These are phyloP conservation scores for Lyophyllum shimeji DNA, from an alignment of 768 basidiomycete species.

Conservation along the genomic window DNA sequence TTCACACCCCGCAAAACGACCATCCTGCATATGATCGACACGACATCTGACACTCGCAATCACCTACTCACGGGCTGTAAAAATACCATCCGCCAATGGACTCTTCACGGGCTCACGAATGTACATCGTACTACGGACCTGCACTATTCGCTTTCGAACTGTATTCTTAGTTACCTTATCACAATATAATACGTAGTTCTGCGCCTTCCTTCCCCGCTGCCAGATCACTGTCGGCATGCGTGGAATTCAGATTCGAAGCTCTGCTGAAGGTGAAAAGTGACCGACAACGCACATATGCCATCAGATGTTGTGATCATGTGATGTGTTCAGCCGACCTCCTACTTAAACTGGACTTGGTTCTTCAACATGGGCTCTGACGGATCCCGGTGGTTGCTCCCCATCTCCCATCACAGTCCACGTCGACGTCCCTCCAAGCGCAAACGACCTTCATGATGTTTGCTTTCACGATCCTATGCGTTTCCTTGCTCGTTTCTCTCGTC, in stretches of 20 bases:
- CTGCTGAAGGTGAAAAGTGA: constrained; percentile 2
- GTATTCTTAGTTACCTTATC: constrained; percentile 16
- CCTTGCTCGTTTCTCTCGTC: constrained; percentile 27
- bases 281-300: not conserved
- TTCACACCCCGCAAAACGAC: constrained; percentile 7
- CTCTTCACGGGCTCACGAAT: constrained; percentile 9
- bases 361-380: constrained; percentile 10
- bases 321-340: constrained; percentile 13
- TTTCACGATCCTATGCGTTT: constrained; percentile 28
- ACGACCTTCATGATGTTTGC: constrained; percentile 26
- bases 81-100: constrained; percentile 2
- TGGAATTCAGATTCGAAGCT: constrained; percentile 8
- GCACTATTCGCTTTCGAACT: constrained; percentile 7
- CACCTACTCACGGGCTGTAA: constrained; percentile 6
- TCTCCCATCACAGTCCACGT: constrained; percentile 16
- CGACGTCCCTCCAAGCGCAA: constrained; percentile 14
- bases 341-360: constrained; percentile 16
- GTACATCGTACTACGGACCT: constrained; percentile 10
- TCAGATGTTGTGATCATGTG: constrained; percentile 23
- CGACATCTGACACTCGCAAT: constrained; percentile 13
- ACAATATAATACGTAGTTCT: constrained; percentile 9
- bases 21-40: constrained; percentile 5
- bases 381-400: constrained; percentile 15
- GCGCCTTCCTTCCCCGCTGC: constrained; percentile 8
- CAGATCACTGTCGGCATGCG: not conserved